Base-by-base conservation (phyloP, 306 rosid genomes). In the Dalbergia oliveri region DNA sequence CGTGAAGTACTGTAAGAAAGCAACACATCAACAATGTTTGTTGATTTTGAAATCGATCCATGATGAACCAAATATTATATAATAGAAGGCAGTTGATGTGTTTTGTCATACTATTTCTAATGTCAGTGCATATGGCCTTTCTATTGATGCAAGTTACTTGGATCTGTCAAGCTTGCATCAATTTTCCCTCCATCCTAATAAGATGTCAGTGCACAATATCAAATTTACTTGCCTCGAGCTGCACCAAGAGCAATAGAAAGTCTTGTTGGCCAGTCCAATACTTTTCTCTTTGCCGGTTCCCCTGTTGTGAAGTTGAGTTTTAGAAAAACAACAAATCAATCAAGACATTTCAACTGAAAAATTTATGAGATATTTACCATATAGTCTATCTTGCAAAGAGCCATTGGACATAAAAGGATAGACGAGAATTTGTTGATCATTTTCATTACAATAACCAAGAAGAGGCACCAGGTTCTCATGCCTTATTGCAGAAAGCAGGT, bases 331-430 rank as follows among this genome's bases (percentile, higher is more conserved):
- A 8, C 11, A 7, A 7, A 54, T n/a, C 60, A 16, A 45, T 79
- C 41, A 19, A 78, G 49, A 68, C 54, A 77, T 35, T 83, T 44
- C 50, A 64, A 11, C 79, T 57, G 59, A 72, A 82, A 80, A 77
- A 75, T 77, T 21, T 31, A 70, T 71, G 45, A 66, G 23, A 66
- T 74, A 76, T 50, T 86, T 91, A 94, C 99, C 99, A 78, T 90
- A 93, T 44, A 94, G 91, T 75, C 99, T 90, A 81, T 94, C 99
- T 79, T 88, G 97, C 76, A 93, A 86, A 44, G 97, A 93, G 72
- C 99, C 97, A 83, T 94, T 93, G 53, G 99, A 93, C 99, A 93
- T 94, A 71, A 87, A 93, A 81, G 97, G 97, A 85, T 93, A 94
- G 23, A 94, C 97, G 1, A 94, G 97, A 84, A 94, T 94, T 88